A percentile compares a stretch with the other conserved stretches of the same genome.
Conservation (phyloP, 2,329 filamentous ascomycete genomes). For the Aureobasidium sp. region DNA sequence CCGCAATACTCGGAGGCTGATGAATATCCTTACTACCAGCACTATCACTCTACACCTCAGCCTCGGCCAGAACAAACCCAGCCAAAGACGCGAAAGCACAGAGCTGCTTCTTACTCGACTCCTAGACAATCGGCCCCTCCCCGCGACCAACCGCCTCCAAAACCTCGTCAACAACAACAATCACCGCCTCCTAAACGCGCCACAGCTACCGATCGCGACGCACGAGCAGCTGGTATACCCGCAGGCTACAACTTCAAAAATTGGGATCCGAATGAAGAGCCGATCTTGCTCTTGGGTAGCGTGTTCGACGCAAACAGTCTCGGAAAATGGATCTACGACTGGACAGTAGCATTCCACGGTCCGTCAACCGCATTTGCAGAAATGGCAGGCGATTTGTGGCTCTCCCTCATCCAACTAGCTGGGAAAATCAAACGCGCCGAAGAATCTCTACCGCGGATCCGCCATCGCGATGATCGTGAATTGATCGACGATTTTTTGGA, state of each 20-base stretch:
- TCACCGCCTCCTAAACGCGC: slow-evolving; percentile 31
- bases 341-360: slow-evolving; percentile 88
- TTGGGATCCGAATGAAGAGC: slow-evolving; percentile 91
- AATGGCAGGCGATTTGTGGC: slow-evolving; percentile 90
- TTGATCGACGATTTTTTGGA: slow-evolving; percentile 86
- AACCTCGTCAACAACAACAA: slow-evolving; percentile 36
- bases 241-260: slow-evolving; percentile 92
- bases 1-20: slow-evolving; percentile 49
- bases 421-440: slow-evolving; percentile 91
- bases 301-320: slow-evolving; percentile 97
- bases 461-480: slow-evolving; percentile 65
- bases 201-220: slow-evolving; percentile 59
- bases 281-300: slow-evolving; percentile 87
- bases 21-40: slow-evolving; percentile 40
- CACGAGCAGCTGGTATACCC: slow-evolving; percentile 63
- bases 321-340: slow-evolving; percentile 99
- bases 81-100: slow-evolving; percentile 24
- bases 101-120: slow-evolving; percentile 29
- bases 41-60: slow-evolving; percentile 41
- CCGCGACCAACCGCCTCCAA: slow-evolving; percentile 47
- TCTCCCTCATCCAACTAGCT: slow-evolving; percentile 85
- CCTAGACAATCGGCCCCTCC: slow-evolving; percentile 47
- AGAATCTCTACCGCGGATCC: slow-evolving; percentile 66
- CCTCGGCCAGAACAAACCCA: slow-evolving; percentile 31
- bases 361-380: slow-evolving; percentile 78